These are phyloP conservation scores for Backusella tarrabulga DNA, from an alignment of 192 early-diverging fungal species.

Conservation along the genomic window DNA sequence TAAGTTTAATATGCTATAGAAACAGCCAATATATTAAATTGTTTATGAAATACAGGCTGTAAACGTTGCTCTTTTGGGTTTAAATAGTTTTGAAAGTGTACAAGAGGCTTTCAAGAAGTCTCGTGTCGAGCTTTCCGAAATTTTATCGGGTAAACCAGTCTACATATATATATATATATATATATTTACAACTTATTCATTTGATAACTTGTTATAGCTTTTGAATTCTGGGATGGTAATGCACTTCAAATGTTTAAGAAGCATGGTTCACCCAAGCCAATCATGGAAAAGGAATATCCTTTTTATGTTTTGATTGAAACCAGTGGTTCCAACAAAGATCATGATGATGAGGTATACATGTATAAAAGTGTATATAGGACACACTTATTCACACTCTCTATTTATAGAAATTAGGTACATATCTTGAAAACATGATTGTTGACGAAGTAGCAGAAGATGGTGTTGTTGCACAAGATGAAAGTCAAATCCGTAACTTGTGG, in stretches of 20 bases:
- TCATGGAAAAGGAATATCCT: slow-evolving; percentile 63
- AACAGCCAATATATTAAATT: background rate
- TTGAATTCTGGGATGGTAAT: slow-evolving; percentile 92
- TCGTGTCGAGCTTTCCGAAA: slow-evolving; percentile 80
- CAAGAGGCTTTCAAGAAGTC: slow-evolving; percentile 77
- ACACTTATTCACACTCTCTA: background rate
- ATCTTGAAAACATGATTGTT: slow-evolving; percentile 78
- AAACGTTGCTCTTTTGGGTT: slow-evolving; percentile 79
- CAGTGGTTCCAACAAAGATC: slow-evolving; percentile 87
- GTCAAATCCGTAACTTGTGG: slow-evolving; percentile 85
- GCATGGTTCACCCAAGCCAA: slow-evolving; percentile 66
- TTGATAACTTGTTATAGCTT: slow-evolving; percentile 52
- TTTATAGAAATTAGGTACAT: slow-evolving; percentile 63
- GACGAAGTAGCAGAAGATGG: slow-evolving; percentile 80
- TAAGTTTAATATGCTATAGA: background rate
- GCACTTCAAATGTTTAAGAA: slow-evolving; percentile 73
- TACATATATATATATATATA: background rate
- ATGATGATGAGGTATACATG: slow-evolving; percentile 73
- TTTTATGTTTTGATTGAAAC: slow-evolving; percentile 98
- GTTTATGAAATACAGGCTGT: slow-evolving; percentile 37
- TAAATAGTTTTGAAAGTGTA: slow-evolving; percentile 79
- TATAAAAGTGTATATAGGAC: background rate
- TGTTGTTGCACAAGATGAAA: slow-evolving; percentile 84
- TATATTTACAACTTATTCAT: background rate
- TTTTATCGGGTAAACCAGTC: slow-evolving; percentile 63